A percentile compares a stretch with the other conserved stretches of the same genome.
Conservation (phyloP, 2,329 filamentous ascomycete genomes). For the Drechslerella stenobrocha region DNA sequence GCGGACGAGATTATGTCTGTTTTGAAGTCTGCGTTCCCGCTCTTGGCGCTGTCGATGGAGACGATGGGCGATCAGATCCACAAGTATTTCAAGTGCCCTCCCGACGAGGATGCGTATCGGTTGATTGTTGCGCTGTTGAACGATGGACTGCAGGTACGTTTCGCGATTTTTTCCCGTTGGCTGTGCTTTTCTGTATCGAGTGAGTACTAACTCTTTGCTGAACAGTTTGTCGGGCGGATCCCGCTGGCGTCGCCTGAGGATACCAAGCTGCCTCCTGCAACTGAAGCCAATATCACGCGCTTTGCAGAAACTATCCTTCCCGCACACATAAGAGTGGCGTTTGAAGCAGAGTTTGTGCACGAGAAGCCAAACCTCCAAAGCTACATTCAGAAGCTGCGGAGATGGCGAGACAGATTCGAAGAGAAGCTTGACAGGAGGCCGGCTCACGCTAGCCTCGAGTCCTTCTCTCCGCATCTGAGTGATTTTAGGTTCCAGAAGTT, state of each 20-base stretch:
- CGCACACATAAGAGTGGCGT: constrained; percentile 89
- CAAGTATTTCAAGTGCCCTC: constrained; percentile 98
- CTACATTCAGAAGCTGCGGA: constrained; percentile 94
- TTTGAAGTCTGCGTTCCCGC: constrained; percentile 93
- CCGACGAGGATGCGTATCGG: constrained; percentile 95
- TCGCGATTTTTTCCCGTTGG: neutral
- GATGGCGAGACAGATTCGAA: constrained; percentile 97
- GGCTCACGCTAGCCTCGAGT: constrained; percentile 74
- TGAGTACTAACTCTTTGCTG: constrained; percentile 12
- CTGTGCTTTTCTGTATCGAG: neutral
- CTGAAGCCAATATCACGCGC: constrained; percentile 92
- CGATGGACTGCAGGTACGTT: constrained; percentile 69
- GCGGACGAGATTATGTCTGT: constrained; percentile 94
- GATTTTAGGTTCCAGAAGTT: constrained; percentile 98
- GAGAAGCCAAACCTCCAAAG: constrained; percentile 97
- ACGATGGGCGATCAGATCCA: constrained; percentile 99
- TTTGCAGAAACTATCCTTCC: constrained; percentile 97
- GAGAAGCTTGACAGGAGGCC: constrained; percentile 89
- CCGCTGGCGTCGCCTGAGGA: constrained; percentile 64
- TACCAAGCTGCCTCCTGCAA: constrained; percentile 83
- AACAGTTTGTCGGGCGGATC: constrained; percentile 51
- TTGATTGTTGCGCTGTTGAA: constrained; percentile 97
- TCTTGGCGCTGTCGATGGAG: constrained; percentile 96
- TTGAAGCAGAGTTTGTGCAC: constrained; percentile 94
- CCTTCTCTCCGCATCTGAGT: constrained; percentile 85